Evolutionary conservation across 164 flowering plant genomes (phyloP), one percentile per base, ranked within the genome.

Genomic region (Amborella trichopoda): DNA sequence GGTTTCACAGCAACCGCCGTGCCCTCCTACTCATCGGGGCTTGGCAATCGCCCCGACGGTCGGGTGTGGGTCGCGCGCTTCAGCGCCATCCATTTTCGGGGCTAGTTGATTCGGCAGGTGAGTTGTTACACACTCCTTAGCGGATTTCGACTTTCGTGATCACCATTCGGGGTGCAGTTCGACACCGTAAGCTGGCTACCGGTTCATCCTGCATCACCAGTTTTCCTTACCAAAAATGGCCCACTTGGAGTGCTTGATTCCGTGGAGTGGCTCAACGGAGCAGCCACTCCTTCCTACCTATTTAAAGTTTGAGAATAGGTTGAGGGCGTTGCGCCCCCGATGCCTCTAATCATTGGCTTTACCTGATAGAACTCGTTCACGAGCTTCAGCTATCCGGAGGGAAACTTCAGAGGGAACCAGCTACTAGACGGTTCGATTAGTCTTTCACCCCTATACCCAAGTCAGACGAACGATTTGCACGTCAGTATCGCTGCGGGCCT

Each of bases 41-140:
- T n/a, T n/a, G n/a, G n/a, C n/a, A n/a, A n/a, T n/a, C n/a, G n/a
- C n/a, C n/a, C n/a, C n/a, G n/a, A n/a, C n/a, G n/a, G n/a, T n/a
- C n/a, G n/a, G n/a, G n/a, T n/a, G n/a, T n/a, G n/a, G 68, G 60
- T 59, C 57, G 56, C 63, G 55, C 50, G 51, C 56, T 64, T 55
- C 39, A 65, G 65, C 56, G 56, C 71, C 62, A 39, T 66, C 71
- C 64, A 62, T 58, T 62, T 67, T 58, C 42, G 58, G 67, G 59
- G 60, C 68, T 59, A 63, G 68, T 63, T 63, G 65, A 67, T 67
- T 63, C 71, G 68, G 62, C 68, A 67, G 62, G 71, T 67, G 63
- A 62, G 61, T 62, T 62, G 61, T 62, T 62, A 62, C 61, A 62
- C 66, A 62, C 61, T 56, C 66, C 61, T 62, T 62, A 55, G 66